A percentile compares a stretch with the other conserved stretches of the same genome.
phyloP scores from a whole-genome alignment of 805 yeast genomes.

The Candida nemodendra region DNA sequence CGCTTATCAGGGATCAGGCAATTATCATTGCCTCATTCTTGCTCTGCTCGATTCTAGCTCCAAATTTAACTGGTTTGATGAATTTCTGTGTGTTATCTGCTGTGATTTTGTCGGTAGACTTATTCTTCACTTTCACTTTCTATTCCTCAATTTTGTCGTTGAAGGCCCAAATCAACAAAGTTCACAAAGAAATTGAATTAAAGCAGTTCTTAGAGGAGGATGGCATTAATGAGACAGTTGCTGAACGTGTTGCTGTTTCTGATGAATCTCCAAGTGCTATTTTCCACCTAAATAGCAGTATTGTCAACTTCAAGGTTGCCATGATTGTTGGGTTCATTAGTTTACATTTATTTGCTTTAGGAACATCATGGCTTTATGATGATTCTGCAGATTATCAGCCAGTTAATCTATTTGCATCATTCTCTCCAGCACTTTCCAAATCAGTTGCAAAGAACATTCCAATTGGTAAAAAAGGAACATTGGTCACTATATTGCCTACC shows the following conservation, averaged over 20 bases:
- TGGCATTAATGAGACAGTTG: constrained; percentile 74
- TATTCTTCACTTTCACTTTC: constrained; percentile 73
- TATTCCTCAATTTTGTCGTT: constrained; percentile 80
- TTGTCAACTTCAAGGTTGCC: constrained; percentile 58
- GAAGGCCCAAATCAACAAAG: constrained; percentile 84
- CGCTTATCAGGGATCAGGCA: constrained; percentile 71
- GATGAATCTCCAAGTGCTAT: constrained; percentile 27
- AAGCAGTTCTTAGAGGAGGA: constrained; percentile 88
- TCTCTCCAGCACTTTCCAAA: constrained; percentile 36
- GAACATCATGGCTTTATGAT: constrained; percentile 68
- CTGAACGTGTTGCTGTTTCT: constrained; percentile 60
- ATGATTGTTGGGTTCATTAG: constrained; percentile 58
- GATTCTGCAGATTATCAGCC: constrained; percentile 35
- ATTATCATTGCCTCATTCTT: constrained; percentile 70
- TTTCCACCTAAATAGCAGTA: constrained; percentile 39
- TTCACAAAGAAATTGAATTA: constrained; percentile 76
- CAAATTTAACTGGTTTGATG: constrained; percentile 66
- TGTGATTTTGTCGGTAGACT: constrained; percentile 67
- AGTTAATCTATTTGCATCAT: constrained; percentile 22
- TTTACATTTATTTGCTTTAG: constrained; percentile 65
- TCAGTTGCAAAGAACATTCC: constrained; percentile 43
- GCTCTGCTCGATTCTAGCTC: constrained; percentile 63
- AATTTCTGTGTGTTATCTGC: constrained; percentile 79
- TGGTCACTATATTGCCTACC: constrained; percentile 59
- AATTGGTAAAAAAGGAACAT: constrained; percentile 41